Evolutionary conservation across 2,329 filamentous ascomycete genomes (phyloP), one percentile per base, ranked within the genome.

Genomic region (Trichophyton equinum): DNA sequence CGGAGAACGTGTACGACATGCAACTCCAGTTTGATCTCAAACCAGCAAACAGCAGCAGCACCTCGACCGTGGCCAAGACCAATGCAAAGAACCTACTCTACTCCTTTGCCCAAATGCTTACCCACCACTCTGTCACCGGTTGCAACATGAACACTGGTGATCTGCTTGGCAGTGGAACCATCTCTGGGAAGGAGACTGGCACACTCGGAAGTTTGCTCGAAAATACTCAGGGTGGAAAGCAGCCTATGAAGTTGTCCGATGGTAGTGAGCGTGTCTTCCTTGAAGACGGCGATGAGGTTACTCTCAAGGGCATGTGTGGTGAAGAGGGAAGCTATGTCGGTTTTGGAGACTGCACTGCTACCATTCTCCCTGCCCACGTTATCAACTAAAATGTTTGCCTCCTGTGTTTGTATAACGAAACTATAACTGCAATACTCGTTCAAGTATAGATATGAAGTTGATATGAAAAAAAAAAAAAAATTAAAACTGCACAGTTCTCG

Each of bases 21-120:
- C 76, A 81, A 20, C 77, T 92, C 1, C 79, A 86, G 63, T 81
- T 91, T 8, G 83, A 88, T 40, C 65, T 73, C 62, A 77, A 69
- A 63, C 71, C 69, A 49, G 68, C 73, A 44, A 76, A 78, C 8
- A 80, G 79, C 33, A 75, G 59, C 13, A 33, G 76, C 57, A 75
- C 79, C 0, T 84, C 82, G 0, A 82, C 81, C 0, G 81, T 91
- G 55, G 78, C 80, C 1, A 79, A 74, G 63, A 86, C 79, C 63
- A 86, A 79, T 62, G 81, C 84, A 8, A 82, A 78, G 65, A 81
- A 91, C 68, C 77, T 92, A 9, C 78, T 92, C n/a, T 92, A 85
- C 80, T 91, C 87, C 0, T 92, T 91, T 74, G 82, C 86, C 3
- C 88, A 92, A 71, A 91, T 91, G 87, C 77, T 92, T 46, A 82